phyloP scores from a whole-genome alignment of 2,329 filamentous ascomycete species.

The Furcasterigmium furcatum region DNA sequence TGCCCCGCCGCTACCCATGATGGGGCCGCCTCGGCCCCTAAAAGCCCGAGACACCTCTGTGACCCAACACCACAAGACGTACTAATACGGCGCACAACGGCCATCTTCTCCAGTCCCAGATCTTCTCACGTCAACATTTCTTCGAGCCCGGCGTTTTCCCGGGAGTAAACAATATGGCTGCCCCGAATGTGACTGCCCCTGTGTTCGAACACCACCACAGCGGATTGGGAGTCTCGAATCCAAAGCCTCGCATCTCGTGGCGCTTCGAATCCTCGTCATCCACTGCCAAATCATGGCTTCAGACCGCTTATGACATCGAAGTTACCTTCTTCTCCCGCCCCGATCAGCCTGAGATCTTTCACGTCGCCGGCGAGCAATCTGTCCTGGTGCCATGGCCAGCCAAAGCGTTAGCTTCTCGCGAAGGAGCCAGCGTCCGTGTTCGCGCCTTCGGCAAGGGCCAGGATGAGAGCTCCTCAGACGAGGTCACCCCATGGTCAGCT shows the following conservation, averaged over 20 bases:
- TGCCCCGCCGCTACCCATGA: too few relatives aligned
- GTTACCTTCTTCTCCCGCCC: conserved; percentile 3
- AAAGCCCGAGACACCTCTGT: too few relatives aligned
- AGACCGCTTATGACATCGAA: conserved; percentile 14
- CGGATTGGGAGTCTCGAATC: conserved; percentile 9
- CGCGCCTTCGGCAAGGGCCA: conserved; percentile 17
- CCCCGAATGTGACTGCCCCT: conserved; percentile 2
- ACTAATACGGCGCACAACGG: too few relatives aligned
- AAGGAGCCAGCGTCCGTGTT: conserved; percentile 21
- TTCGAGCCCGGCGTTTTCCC: too few relatives aligned
- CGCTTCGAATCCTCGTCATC: conserved; percentile 1
- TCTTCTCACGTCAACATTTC: too few relatives aligned
- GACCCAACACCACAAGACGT: too few relatives aligned
- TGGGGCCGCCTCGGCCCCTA: too few relatives aligned
- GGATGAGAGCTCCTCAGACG: neutral
- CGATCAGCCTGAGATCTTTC: neutral
- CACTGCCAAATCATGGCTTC: conserved; percentile 8
- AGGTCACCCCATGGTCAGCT: conserved; percentile 4
- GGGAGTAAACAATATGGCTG: too few relatives aligned
- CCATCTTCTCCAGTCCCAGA: too few relatives aligned
- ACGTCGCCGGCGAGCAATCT: conserved; percentile 3
- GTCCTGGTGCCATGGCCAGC: conserved; percentile 11
- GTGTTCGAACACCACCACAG: conserved; percentile 14
- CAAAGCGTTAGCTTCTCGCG: conserved; percentile 18
- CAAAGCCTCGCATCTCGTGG: conserved; percentile 15